phyloP scores from a whole-genome alignment of 2,329 filamentous ascomycete genomes.

The Chaetomium olivaceum region DNA sequence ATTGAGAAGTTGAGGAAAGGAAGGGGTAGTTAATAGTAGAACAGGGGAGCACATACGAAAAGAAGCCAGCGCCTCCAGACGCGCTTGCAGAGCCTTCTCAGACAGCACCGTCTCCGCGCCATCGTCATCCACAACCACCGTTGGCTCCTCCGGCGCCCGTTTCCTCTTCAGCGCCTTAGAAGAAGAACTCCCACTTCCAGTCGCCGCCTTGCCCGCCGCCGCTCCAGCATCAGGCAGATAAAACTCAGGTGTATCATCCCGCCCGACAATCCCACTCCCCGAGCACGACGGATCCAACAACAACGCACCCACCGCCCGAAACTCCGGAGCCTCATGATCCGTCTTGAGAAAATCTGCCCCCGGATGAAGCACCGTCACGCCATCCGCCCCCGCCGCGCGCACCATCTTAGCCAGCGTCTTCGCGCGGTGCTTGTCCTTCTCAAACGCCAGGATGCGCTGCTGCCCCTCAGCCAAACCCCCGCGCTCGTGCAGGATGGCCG shows the following conservation, averaged over 20 bases:
- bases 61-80: slow-evolving; percentile 71
- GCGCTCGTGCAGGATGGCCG: slow-evolving; percentile 64
- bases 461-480: slow-evolving; percentile 37
- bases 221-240: slow-evolving; percentile 51
- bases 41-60: slow-evolving; percentile 52
- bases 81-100: slow-evolving; percentile 59
- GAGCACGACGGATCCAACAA: slow-evolving; percentile 94
- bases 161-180: slow-evolving; percentile 24
- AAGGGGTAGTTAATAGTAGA: neutral
- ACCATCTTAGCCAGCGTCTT: slow-evolving; percentile 85
- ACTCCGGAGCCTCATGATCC: slow-evolving; percentile 63
- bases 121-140: slow-evolving; percentile 50
- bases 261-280: slow-evolving; percentile 88
- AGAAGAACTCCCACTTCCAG: slow-evolving; percentile 6
- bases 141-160: slow-evolving; percentile 4
- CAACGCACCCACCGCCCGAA: slow-evolving; percentile 72
- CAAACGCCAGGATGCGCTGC: slow-evolving; percentile 71
- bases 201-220: neutral
- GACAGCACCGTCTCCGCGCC: slow-evolving; percentile 55
- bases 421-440: slow-evolving; percentile 71
- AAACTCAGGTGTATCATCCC: slow-evolving; percentile 74
- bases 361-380: slow-evolving; percentile 65
- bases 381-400: slow-evolving; percentile 68
- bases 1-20: neutral
- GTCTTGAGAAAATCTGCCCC: slow-evolving; percentile 81